phyloP scores from a whole-genome alignment of 1,139 yeast genomes.

The Yarrowia galli region DNA sequence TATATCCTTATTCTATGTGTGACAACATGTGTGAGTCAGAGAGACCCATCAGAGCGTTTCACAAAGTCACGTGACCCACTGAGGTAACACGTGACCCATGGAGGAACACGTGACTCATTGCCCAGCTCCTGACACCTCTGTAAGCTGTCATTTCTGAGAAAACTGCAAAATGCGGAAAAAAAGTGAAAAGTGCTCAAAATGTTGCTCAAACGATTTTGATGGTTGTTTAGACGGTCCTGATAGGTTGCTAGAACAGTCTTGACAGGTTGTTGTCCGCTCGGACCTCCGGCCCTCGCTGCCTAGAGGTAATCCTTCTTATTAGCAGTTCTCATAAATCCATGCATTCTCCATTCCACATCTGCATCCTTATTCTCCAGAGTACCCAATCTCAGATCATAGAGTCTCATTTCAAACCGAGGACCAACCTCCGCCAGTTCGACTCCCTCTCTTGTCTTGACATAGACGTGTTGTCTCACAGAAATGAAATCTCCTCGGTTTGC shows the following conservation, averaged over 20 bases:
- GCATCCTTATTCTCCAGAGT: slow-evolving; percentile 95
- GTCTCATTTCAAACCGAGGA: slow-evolving; percentile 96
- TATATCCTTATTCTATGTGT: slow-evolving; percentile 13
- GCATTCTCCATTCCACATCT: slow-evolving; percentile 95
- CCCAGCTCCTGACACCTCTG: too few species aligned
- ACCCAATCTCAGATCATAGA: slow-evolving; percentile 87
- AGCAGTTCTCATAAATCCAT: slow-evolving; percentile 93
- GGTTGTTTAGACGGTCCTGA: too few species aligned
- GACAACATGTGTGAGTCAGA: too few species aligned
- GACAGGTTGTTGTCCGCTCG: not conserved
- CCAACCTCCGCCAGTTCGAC: slow-evolving; percentile 97
- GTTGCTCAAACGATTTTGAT: too few species aligned
- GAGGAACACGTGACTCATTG: too few species aligned
- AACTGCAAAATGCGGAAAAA: too few species aligned
- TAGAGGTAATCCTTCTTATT: slow-evolving; percentile 86
- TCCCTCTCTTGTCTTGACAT: slow-evolving; percentile 81
- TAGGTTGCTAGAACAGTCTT: too few species aligned
- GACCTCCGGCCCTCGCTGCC: slow-evolving; percentile 5
- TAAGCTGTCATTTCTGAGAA: too few species aligned
- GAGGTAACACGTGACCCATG: too few species aligned
- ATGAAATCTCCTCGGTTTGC: slow-evolving; percentile 90
- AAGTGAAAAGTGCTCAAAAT: too few species aligned
- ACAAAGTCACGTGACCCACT: too few species aligned
- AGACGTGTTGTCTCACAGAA: slow-evolving; percentile 93
- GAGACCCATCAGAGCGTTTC: too few species aligned